phyloP scores from a whole-genome alignment of 768 basidiomycete genomes.

The Boletus patriciae region DNA sequence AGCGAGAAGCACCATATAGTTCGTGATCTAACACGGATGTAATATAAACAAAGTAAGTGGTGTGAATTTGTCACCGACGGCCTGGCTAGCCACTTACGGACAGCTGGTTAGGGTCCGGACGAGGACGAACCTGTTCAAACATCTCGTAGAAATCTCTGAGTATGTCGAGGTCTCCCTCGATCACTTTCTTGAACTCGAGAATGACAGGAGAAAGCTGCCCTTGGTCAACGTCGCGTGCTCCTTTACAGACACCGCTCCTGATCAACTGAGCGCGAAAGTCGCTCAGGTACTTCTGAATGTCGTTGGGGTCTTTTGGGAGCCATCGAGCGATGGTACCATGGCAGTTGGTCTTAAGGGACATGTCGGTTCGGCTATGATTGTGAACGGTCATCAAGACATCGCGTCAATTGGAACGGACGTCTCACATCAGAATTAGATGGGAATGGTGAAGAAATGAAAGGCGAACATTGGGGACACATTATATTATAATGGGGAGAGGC shows the following conservation, averaged over 20 bases:
- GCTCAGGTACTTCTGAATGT: slow-evolving; percentile 12
- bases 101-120: neutral
- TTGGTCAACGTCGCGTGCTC: slow-evolving; percentile 8
- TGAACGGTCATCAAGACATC: neutral
- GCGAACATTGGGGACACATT: neutral
- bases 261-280: slow-evolving; percentile 32
- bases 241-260: slow-evolving; percentile 8
- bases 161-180: slow-evolving; percentile 18
- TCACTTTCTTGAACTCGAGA: slow-evolving; percentile 23
- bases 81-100: slow-evolving; percentile 8
- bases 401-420: neutral
- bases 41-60: neutral
- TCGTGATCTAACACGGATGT: slow-evolving; percentile 2
- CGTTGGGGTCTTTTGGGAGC: slow-evolving; percentile 16
- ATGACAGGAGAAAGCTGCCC: slow-evolving; percentile 11
- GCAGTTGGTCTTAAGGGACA: slow-evolving; percentile 19
- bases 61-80: neutral
- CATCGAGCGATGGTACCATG: slow-evolving; percentile 23
- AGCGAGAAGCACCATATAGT: slow-evolving; percentile 5
- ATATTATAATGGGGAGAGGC: neutral
- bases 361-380: neutral
- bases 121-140: slow-evolving; percentile 18
- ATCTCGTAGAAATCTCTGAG: slow-evolving; percentile 24
- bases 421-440: slow-evolving; percentile 1
- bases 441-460: neutral